phyloP scores from a whole-genome alignment of 306 rosid species.

The Cucurbita maxima region DNA sequence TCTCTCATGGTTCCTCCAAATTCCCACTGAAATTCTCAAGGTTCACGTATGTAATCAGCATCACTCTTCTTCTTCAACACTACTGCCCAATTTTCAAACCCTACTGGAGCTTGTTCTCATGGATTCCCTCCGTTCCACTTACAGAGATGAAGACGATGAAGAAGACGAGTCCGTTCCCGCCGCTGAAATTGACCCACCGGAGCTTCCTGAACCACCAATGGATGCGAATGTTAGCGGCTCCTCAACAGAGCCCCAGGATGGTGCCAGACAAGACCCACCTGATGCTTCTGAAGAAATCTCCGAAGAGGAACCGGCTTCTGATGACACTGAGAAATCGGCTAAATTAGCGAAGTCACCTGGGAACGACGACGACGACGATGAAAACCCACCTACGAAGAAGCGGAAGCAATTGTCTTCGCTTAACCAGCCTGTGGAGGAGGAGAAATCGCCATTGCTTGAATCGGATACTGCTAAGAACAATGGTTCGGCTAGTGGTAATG shows the following conservation, averaged over 20 bases:
- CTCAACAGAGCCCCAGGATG: slow-evolving; percentile 29
- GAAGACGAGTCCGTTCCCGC: slow-evolving; percentile 27
- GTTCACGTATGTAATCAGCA: not conserved
- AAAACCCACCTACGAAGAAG: slow-evolving; percentile 73
- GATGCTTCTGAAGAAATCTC: slow-evolving; percentile 60
- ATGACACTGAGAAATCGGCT: slow-evolving; percentile 23
- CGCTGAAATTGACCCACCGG: slow-evolving; percentile 1
- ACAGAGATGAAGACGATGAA: slow-evolving; percentile 74
- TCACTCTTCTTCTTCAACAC: not conserved
- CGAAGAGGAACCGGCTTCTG: slow-evolving; percentile 39
- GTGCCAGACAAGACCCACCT: slow-evolving; percentile 27
- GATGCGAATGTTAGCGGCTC: slow-evolving; percentile 17
- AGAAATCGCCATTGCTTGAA: slow-evolving; percentile 15
- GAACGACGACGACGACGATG: slow-evolving; percentile 32
- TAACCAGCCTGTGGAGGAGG: slow-evolving; percentile 19
- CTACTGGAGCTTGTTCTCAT: slow-evolving; percentile 11
- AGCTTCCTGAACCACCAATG: slow-evolving; percentile 19
- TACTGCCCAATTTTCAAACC: not conserved
- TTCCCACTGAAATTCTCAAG: not conserved
- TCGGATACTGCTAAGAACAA: slow-evolving; percentile 6
- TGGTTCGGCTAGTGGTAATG: slow-evolving; percentile 4
- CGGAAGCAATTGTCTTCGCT: slow-evolving; percentile 68
- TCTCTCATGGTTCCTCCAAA: not conserved
- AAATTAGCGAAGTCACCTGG: slow-evolving; percentile 36
- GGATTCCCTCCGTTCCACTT: slow-evolving; percentile 58